These are phyloP conservation scores for Multifurca ochricompacta DNA, from an alignment of 768 basidiomycete genomes.

Conservation along the genomic window DNA sequence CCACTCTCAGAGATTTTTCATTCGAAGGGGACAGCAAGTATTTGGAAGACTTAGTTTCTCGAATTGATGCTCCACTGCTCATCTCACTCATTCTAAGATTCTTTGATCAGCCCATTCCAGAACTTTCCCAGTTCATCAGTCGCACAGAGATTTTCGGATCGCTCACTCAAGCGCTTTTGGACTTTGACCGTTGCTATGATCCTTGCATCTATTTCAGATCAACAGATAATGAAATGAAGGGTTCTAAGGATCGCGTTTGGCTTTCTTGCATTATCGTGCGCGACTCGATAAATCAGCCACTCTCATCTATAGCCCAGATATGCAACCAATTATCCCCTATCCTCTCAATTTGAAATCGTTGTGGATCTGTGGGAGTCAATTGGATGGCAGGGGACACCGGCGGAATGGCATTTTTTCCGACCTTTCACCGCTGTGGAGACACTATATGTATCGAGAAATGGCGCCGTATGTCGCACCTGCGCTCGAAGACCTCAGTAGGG, in stretches of 20 bases:
- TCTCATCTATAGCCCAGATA: too few species aligned
- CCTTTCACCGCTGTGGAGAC: not conserved
- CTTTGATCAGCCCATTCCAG: not conserved
- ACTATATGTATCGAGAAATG: not conserved
- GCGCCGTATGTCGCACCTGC: not conserved
- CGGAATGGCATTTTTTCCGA: not conserved
- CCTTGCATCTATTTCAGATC: too few species aligned
- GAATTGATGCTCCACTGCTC: not conserved
- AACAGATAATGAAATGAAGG: too few species aligned
- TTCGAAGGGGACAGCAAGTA: not conserved
- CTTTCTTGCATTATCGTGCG: too few species aligned
- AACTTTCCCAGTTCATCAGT: not conserved
- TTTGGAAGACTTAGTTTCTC: not conserved
- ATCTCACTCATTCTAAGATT: not conserved
- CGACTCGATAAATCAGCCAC: too few species aligned
- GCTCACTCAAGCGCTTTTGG: not conserved
- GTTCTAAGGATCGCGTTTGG: too few species aligned
- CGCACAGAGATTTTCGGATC: not conserved
- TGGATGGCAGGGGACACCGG: not conserved
- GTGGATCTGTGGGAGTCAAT: not conserved
- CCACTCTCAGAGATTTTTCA: not conserved
- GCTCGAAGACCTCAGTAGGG: too few species aligned
- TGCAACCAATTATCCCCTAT: not conserved
- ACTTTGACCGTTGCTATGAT: not conserved
- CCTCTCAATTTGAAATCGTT: not conserved